Conservation (phyloP, 2,329 filamentous ascomycete species). For the Colletotrichum salicis region DNA sequence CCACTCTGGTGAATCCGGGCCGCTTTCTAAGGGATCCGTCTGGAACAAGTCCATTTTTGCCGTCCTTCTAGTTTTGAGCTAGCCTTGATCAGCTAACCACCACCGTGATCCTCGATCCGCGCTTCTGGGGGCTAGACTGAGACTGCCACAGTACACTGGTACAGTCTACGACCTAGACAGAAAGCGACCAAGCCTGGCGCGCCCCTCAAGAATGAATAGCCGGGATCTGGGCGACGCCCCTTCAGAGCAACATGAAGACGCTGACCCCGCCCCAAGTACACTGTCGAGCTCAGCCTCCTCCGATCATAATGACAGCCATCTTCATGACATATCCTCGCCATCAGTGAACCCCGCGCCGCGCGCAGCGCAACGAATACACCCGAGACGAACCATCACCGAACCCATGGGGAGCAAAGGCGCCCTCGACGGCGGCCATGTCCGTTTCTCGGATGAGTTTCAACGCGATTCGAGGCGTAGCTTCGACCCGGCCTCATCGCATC, state of each 20-base stretch:
- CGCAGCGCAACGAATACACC: constrained; percentile 21
- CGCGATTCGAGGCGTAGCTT: constrained; percentile 33
- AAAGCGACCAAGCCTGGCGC: constrained; percentile 15
- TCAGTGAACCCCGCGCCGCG: constrained; percentile 26
- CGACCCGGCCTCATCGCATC: constrained; percentile 16
- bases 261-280: constrained; percentile 18
- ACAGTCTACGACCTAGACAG: constrained; percentile 19
- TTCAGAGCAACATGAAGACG: constrained; percentile 29
- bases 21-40: constrained; percentile 19
- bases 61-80: constrained; percentile 9
- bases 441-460: constrained; percentile 41
- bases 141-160: constrained; percentile 2
- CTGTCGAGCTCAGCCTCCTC: constrained; percentile 7
- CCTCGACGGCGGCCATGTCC: constrained; percentile 38
- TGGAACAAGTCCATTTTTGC: constrained; percentile 27
- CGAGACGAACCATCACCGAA: constrained; percentile 34
- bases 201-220: constrained; percentile 26
- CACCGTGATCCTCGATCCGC: constrained; percentile 20
- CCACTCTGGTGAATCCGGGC: constrained; percentile 33
- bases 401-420: constrained; percentile 31
- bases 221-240: constrained; percentile 20
- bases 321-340: constrained; percentile 17
- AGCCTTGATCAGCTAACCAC: constrained; percentile 14
- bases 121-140: constrained; percentile 1
- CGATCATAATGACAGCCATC: neutral